These are phyloP conservation scores for Symbiotaphrina buchneri DNA, from an alignment of 495 filamentous ascomycete species.

Conservation along the genomic window DNA sequence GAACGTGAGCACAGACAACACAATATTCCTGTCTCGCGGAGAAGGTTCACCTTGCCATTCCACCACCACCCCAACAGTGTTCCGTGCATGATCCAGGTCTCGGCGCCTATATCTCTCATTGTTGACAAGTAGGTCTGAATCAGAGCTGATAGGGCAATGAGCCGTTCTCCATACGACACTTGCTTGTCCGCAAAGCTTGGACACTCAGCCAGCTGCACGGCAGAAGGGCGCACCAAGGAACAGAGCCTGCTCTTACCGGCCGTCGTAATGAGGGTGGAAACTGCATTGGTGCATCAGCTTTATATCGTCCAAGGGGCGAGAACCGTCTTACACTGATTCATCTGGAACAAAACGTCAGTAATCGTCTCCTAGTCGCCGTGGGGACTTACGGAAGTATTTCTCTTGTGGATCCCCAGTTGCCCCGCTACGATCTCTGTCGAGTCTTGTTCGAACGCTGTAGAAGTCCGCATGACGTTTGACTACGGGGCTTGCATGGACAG, in stretches of 20 bases:
- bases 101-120: conserved; percentile 35
- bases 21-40: neutral
- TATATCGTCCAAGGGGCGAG: neutral
- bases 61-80: conserved; percentile 84
- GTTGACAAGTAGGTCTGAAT: conserved; percentile 51
- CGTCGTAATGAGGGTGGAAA: conserved; percentile 4
- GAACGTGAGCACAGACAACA: neutral
- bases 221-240: neutral
- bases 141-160: conserved; percentile 39
- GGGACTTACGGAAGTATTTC: conserved; percentile 3
- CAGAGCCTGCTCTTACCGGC: neutral
- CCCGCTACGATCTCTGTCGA: neutral
- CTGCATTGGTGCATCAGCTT: neutral
- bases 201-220: neutral
- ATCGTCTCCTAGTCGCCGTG: neutral
- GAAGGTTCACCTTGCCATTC: conserved; percentile 37
- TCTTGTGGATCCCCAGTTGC: neutral
- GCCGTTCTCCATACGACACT: conserved; percentile 39
- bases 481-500: neutral
- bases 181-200: conserved; percentile 10
- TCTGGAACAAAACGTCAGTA: conserved; percentile 1
- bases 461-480: conserved; percentile 1
- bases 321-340: conserved; percentile 1
- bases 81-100: conserved; percentile 79
- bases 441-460: neutral